Percentiles rank a stretch among this genome's conserved stretches.
phyloP scores from a whole-genome alignment of 352 stramenopile species.

The Globisporangium ultimum region DNA sequence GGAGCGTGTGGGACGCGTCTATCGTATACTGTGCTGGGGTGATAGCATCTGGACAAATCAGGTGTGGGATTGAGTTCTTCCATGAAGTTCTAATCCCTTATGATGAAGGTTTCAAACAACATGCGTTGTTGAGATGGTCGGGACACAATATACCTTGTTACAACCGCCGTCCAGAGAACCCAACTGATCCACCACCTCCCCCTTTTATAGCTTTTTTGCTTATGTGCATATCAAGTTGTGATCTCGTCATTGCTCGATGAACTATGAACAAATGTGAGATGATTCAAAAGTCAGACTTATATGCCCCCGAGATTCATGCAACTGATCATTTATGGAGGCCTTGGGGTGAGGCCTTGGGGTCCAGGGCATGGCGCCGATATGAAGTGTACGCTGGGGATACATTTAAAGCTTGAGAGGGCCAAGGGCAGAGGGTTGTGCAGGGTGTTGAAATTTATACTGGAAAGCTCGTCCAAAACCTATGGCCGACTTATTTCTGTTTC shows the following conservation, averaged over 20 bases:
- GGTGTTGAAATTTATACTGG: too few species aligned
- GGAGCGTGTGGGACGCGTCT: background rate
- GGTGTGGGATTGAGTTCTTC: constrained; percentile 40
- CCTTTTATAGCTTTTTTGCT: background rate
- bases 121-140: constrained; percentile 32
- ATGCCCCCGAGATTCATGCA: too few species aligned
- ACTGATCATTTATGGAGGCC: too few species aligned
- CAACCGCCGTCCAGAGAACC: constrained; percentile 1
- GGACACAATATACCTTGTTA: constrained; percentile 38
- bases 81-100: constrained; percentile 44
- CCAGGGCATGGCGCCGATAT: too few species aligned
- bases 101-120: constrained; percentile 35
- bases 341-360: too few species aligned
- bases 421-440: too few species aligned
- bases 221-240: background rate
- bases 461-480: too few species aligned
- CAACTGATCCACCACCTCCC: constrained; percentile 1
- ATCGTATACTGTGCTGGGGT: background rate
- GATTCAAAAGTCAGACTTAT: too few species aligned
- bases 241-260: background rate
- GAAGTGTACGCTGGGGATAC: too few species aligned
- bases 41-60: background rate
- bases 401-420: too few species aligned
- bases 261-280: too few species aligned
- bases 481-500: too few species aligned